Evolutionary conservation across 169 alveolate species (phyloP).

Genomic region (Cryptosporidium parvum): DNA sequence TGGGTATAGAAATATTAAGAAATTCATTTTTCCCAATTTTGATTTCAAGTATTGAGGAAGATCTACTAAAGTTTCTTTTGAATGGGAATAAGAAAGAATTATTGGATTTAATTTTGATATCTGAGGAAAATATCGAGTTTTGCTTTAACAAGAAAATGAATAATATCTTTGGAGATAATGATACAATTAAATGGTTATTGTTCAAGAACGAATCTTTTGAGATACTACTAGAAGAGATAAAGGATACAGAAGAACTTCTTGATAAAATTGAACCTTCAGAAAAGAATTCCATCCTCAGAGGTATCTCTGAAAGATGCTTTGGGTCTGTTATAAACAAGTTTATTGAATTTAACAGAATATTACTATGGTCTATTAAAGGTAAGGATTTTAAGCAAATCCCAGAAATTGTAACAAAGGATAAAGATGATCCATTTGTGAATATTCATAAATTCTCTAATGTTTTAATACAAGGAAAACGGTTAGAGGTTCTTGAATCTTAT

Average conservation of each 20-base stretch:
- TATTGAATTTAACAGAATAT: constrained; percentile 9
- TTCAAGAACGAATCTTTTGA: background rate
- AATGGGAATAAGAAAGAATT: background rate
- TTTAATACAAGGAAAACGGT: constrained; percentile 11
- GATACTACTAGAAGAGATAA: constrained; percentile 16
- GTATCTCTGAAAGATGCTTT: constrained; percentile 28
- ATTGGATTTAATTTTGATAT: background rate
- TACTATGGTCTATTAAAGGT: constrained; percentile 55
- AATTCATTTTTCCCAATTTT: constrained; percentile 21
- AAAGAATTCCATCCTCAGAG: background rate
- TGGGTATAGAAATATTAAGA: constrained; percentile 19
- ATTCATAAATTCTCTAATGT: constrained; percentile 12
- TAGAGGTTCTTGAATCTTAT: constrained; percentile 21
- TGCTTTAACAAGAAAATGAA: background rate
- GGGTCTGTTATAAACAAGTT: constrained; percentile 3
- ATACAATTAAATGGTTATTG: background rate
- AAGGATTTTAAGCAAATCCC: constrained; percentile 12
- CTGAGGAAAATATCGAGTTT: background rate
- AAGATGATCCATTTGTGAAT: background rate
- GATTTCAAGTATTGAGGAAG: constrained; percentile 13
- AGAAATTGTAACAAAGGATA: background rate
- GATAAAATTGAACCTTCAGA: constrained; percentile 22
- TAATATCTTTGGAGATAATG: background rate
- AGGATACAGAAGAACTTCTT: background rate
- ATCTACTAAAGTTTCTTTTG: background rate